Percentiles rank a stretch among this genome's conserved stretches.
These are phyloP conservation scores for Naematelia encephala DNA, from an alignment of 768 basidiomycete species.

Conservation along the genomic window DNA sequence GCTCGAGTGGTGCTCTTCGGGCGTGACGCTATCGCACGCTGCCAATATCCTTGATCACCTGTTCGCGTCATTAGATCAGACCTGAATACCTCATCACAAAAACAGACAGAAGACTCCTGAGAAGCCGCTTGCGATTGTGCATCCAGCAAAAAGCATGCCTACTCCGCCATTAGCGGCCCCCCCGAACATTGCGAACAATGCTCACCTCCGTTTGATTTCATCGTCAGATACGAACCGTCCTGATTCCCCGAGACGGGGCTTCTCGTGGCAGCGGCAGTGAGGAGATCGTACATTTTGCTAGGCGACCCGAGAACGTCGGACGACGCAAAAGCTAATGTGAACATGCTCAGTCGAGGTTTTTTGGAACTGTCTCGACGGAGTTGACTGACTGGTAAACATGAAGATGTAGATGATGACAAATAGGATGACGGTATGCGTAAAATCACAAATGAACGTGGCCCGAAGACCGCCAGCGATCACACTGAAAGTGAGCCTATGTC, in stretches of 20 bases:
- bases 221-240: conserved; percentile 59
- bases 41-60: conserved; percentile 56
- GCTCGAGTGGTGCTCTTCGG: conserved; percentile 50
- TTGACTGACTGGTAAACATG: conserved; percentile 42
- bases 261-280: conserved; percentile 55
- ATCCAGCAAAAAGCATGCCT: conserved; percentile 51
- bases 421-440: conserved; percentile 55
- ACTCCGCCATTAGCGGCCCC: neutral
- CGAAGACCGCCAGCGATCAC: conserved; percentile 22
- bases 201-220: conserved; percentile 54
- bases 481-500: conserved; percentile 1
- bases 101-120: conserved; percentile 18
- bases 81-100: too few relatives aligned
- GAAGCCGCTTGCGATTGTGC: conserved; percentile 27
- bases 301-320: conserved; percentile 54
- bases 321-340: conserved; percentile 35
- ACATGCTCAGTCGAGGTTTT: neutral
- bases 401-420: conserved; percentile 52
- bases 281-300: conserved; percentile 55
- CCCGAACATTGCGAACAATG: neutral
- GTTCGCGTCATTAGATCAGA: too few relatives aligned
- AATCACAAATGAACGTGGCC: conserved; percentile 48
- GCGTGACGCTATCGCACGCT: conserved; percentile 54
- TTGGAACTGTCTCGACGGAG: neutral
- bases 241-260: conserved; percentile 57